A percentile compares a stretch with the other conserved stretches of the same genome.
Conservation (phyloP, 164 flowering plant species). For the Magnolia kwangsiensis region DNA sequence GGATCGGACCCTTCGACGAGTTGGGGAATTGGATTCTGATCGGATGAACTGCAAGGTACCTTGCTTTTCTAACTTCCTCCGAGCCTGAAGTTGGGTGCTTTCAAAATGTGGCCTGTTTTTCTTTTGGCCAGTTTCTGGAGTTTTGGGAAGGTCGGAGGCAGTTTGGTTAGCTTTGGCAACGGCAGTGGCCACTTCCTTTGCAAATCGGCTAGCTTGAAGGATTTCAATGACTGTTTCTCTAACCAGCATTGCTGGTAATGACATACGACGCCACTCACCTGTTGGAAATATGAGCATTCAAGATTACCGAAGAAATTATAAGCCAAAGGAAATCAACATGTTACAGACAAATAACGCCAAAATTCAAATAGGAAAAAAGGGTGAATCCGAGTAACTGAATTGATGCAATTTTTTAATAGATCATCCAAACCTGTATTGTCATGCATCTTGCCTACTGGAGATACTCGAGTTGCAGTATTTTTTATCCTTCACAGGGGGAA, state of each 20-base stretch:
- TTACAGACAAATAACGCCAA: background rate
- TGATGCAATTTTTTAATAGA: background rate
- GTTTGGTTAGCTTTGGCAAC: slow-evolving; percentile 38
- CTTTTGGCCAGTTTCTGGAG: slow-evolving; percentile 41
- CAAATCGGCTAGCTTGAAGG: slow-evolving; percentile 72
- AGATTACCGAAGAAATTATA: background rate
- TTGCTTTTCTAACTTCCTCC: slow-evolving; percentile 76
- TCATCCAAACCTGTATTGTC: slow-evolving; percentile 20
- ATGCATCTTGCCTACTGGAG: slow-evolving; percentile 36
- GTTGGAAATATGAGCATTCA: slow-evolving; percentile 1
- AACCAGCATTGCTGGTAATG: slow-evolving; percentile 89
- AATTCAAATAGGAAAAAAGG: background rate
- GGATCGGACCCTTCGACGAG: slow-evolving; percentile 54
- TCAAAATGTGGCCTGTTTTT: slow-evolving; percentile 38
- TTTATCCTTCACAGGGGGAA: slow-evolving; percentile 35
- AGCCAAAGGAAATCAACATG: background rate
- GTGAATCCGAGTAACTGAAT: background rate
- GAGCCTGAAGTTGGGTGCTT: slow-evolving; percentile 25
- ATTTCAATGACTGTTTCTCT: slow-evolving; percentile 88
- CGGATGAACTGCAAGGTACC: slow-evolving; percentile 27
- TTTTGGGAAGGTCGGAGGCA: slow-evolving; percentile 58
- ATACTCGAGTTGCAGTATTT: slow-evolving; percentile 35
- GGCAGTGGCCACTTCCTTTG: slow-evolving; percentile 56
- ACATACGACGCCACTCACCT: slow-evolving; percentile 91
- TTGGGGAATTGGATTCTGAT: slow-evolving; percentile 48